Base-by-base conservation (phyloP, 148 eudicot species). In the Talinum fruticosum region DNA sequence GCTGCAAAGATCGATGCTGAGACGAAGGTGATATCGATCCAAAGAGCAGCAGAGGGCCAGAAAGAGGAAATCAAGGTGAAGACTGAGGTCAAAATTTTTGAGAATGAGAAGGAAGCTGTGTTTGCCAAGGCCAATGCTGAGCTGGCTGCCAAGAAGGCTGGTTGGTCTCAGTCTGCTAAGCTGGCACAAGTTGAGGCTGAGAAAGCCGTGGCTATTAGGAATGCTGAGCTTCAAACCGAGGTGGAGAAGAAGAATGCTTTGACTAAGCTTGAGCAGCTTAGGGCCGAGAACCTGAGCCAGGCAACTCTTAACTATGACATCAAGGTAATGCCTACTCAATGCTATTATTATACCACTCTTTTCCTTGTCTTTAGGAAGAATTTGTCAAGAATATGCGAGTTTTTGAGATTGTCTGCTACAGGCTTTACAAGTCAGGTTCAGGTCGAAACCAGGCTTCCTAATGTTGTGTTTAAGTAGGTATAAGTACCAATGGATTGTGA, bases 281-380 rank as follows among this genome's bases (percentile, higher is more conserved):
- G 81, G 78, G 89, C 89, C 30, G 87, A 86, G 66, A 75, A 73
- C 14, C 77, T 86, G 66, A 86, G 89, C 45, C 82, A 82, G 65
- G 89, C 87, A 23, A 86, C 85, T 47, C 87, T 86, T 36, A 83
- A 84, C 18, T 86, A 84, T 72, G 89, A 84, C 73, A 86, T 83
- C 30, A 86, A 84, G 87, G 87, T 86, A 79, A 59, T 57, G 6
- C 5, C n/a, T n/a, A 8, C 16, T 8, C 10, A 21, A 32, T 28
- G 14, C 3, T 37, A 7, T 16, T 73, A 51, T 51, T 6, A 1
- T 41, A 16, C 18, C 10, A n/a, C 26, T 51, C n/a, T n/a, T n/a
- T n/a, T n/a, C n/a, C n/a, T 57, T n/a, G 1, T 14, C 45, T 38
- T 36, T 28, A 6, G 16, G 24, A 35, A 23, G 6, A 51, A 15